Percentiles rank a stretch among this genome's conserved stretches.
Conservation (phyloP, 1,284 basidiomycete genomes). For the Phylloboletellus chloephorus region DNA sequence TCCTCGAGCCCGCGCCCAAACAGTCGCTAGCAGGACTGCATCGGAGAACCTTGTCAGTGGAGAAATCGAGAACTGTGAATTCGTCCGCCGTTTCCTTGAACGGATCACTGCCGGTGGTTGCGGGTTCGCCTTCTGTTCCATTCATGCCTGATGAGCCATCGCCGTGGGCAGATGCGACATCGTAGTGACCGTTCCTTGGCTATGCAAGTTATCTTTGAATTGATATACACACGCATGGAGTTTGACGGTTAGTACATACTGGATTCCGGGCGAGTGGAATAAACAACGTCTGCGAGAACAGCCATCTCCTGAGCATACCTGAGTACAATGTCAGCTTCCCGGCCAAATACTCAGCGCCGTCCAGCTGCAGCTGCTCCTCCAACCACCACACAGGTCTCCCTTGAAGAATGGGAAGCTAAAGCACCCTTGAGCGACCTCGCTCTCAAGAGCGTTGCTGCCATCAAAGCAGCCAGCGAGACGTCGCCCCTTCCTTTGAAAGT, state of each 20-base stretch:
- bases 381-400: slow-evolving; percentile 38
- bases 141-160: slow-evolving; percentile 25
- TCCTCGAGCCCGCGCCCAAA: slow-evolving; percentile 25
- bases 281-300: too few relatives aligned
- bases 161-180: slow-evolving; percentile 25
- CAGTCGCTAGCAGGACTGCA: slow-evolving; percentile 11
- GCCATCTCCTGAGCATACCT: too few relatives aligned
- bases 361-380: slow-evolving; percentile 23
- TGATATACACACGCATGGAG: slow-evolving; percentile 4
- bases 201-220: slow-evolving; percentile 8
- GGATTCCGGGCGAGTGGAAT: too few relatives aligned
- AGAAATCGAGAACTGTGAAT: slow-evolving; percentile 4
- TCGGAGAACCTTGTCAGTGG: slow-evolving; percentile 17
- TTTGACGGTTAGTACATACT: slow-evolving; percentile 2
- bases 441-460: slow-evolving; percentile 55
- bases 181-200: slow-evolving; percentile 2
- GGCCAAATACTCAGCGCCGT: slow-evolving; percentile 24
- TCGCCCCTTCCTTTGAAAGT: slow-evolving; percentile 71
- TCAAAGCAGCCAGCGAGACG: slow-evolving; percentile 62
- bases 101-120: slow-evolving; percentile 10
- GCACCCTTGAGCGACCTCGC: slow-evolving; percentile 71
- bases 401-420: slow-evolving; percentile 87
- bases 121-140: slow-evolving; percentile 10
- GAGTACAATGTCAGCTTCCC: slow-evolving; percentile 21
- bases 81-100: slow-evolving; percentile 5